Evolutionary conservation across 495 filamentous ascomycete species (phyloP), one percentile per base, ranked within the genome.

Genomic region (Monascus purpureus): DNA sequence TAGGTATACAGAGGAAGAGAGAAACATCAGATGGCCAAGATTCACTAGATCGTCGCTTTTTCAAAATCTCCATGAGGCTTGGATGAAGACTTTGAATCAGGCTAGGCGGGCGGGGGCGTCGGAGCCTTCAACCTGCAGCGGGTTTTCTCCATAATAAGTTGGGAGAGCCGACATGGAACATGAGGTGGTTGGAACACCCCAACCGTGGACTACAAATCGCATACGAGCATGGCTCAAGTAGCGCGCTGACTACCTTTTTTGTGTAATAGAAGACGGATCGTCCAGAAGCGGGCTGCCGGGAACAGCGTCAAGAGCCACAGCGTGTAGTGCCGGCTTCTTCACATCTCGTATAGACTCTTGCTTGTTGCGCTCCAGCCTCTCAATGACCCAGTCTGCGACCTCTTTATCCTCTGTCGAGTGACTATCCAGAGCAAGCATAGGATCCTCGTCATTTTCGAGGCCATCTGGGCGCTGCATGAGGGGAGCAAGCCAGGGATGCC

Each of bases 401-500:
- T 94, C 88, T 25, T 65, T 55, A 36, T 96, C 82, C 13, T 74
- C 75, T 2, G 49, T 68, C 49, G 39, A 2, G 4, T 29, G n/a
- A 29, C 27, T 15, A 17, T 29, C 27, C 20, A 9, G 4, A 9
- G 4, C 20, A 22, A 5, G 15, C 13, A 5, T 15, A 15, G 27
- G 32, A 20, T 71, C 74, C 45, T 83, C 79, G 17, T 77, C 74
- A 36, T 76, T 76, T 45, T 86, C 82, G 2, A 70, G 54, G 44
- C 93, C 93, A 3, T 77, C 82, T 20, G 74, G 70, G n/a, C 88
- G 88, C 36, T 85, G 81, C 48, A 79, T 70, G 17, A 97, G 63
- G 1, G 75, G 63, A 28, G 76, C 65, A 2, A 97, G 65, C 90
- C 90, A 97, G 30, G 81, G 72, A 49, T 95, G 92, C 37, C 77